phyloP scores from a whole-genome alignment of 495 filamentous ascomycete genomes.

The Podospora australis region DNA sequence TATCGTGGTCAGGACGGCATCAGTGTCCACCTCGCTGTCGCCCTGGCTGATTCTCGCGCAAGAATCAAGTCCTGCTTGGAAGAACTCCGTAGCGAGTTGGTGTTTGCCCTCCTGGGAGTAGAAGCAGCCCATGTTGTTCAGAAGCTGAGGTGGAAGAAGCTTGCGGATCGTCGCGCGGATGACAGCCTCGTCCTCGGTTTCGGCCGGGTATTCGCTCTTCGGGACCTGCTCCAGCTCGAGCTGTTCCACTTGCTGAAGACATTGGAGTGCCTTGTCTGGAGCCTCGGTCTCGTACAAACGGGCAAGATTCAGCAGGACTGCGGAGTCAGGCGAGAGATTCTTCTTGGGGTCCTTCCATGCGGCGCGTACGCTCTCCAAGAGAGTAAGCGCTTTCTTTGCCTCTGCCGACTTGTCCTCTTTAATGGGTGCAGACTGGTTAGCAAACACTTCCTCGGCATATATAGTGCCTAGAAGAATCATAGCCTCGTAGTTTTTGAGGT shows the following conservation, averaged over 20 bases:
- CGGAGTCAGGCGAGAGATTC: constrained; percentile 68
- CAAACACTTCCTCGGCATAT: constrained; percentile 89
- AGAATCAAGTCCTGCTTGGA: constrained; percentile 80
- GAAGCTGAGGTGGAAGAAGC: constrained; percentile 75
- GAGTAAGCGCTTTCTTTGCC: constrained; percentile 70
- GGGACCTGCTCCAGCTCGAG: constrained; percentile 70
- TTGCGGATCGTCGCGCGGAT: constrained; percentile 57
- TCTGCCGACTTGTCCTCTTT: constrained; percentile 86
- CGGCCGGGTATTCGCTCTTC: constrained; percentile 59
- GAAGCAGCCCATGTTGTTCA: constrained; percentile 97
- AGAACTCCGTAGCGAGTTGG: constrained; percentile 72
- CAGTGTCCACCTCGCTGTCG: constrained; percentile 66
- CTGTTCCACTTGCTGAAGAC: constrained; percentile 82
- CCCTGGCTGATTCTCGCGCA: constrained; percentile 68
- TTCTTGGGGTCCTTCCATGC: constrained; percentile 87
- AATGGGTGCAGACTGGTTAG: constrained; percentile 57
- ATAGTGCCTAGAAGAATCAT: constrained; percentile 85
- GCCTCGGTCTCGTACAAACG: constrained; percentile 80
- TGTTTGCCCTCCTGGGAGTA: constrained; percentile 81
- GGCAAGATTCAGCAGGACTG: constrained; percentile 87
- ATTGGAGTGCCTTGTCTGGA: constrained; percentile 86
- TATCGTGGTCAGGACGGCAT: constrained; percentile 87
- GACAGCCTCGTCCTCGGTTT: constrained; percentile 53
- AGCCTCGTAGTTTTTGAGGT: constrained; percentile 78
- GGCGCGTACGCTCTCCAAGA: constrained; percentile 75